Base-by-base conservation (phyloP, 2,329 filamentous ascomycete species). In the Graphiopsis chlorocephala region DNA sequence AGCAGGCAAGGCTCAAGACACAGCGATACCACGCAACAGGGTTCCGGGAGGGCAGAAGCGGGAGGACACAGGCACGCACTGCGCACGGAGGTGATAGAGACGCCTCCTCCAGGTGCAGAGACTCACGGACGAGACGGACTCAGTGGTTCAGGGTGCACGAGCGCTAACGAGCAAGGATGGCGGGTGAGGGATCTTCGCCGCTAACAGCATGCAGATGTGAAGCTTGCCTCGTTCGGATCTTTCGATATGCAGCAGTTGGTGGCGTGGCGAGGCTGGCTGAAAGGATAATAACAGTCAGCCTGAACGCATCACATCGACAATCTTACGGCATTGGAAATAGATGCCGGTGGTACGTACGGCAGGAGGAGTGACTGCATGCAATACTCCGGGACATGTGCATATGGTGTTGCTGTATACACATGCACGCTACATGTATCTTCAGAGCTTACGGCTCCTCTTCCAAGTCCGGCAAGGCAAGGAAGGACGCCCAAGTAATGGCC, bases 21-120 rank as follows among this genome's bases (percentile, higher is more conserved):
- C 38, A 7, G 38, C n/a, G 38, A 45, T 45, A 20, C 26, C 50
- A 52, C 48, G 7, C 45, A 12, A 61, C 38, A 50, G 58, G 45
- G 58, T 61, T 29, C 8, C 28, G 47, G 47, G 38, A 48, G 57
- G 29, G 45, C 38, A 52, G 59, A 61, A 61, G 59, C 45, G 45
- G 59, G 45, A 35, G 45, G 56, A 56, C 53, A 56, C 53, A 56
- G 47, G 20, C 25, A 31, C 28, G 28, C 31, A 56, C 47, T 20
- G 23, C 48, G 48, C 48, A 53, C 52, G 53, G 53, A 25, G 52
- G 14, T 11, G 28, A 55, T 55, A 28, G 23, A 53, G 50, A 53
- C 38, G 38, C n/a, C 38, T n/a, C 50, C 50, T 53, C 50, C 28
- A 50, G 47, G 23, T 26, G 28, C 50, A 2, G 5, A 3, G 0